Base-by-base conservation (phyloP, 441 rosid species). In the Aquilaria agallochum region DNA sequence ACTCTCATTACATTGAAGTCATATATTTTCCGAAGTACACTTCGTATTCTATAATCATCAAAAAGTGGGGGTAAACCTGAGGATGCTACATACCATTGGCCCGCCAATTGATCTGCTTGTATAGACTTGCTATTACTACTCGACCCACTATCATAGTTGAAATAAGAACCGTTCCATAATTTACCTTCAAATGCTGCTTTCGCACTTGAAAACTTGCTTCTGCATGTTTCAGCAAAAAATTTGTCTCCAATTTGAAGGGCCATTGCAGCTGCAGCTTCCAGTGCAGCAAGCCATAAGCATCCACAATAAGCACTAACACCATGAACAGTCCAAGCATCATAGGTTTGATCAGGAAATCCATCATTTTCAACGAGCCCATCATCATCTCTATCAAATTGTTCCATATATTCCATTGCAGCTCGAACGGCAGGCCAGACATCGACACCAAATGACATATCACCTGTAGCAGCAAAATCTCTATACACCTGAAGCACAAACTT, bases 351-450 rank as follows among this genome's bases (percentile, higher is more conserved):
- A 6, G 97, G 97, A 67, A 90, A 90, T 49, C 95, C 97, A 36
- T 90, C 97, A 60, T 88, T 88, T 75, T 90, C 97, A 57, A 90
- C 84, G 14, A 90, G 80, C 69, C 86, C 83, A 64, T 90, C 97
- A 60, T 81, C 72, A 56, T 90, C 97, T 74, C 83, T 76, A 68
- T 88, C 97, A 71, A 88, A 88, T 51, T 86, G 95, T 72, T 77
- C 91, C 97, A 90, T 88, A 70, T 90, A 90, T 57, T 88, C 97
- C 92, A 90, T 90, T 53, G 97, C 95, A 59, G 93, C 78, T 58
- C 93, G 95, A 59, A 90, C 93, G 11, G 97, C 92, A 3, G 95
- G 97, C 97, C 97, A 90, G 6, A 90, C 97, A 59, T 88, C 97
- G 59, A 88, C 79, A 50, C 91, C 97, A 74, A 90, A 90, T 30